Evolutionary conservation across 2,329 filamentous ascomycete species (phyloP).

Genomic region (Sporothrix brunneoviolacea): DNA sequence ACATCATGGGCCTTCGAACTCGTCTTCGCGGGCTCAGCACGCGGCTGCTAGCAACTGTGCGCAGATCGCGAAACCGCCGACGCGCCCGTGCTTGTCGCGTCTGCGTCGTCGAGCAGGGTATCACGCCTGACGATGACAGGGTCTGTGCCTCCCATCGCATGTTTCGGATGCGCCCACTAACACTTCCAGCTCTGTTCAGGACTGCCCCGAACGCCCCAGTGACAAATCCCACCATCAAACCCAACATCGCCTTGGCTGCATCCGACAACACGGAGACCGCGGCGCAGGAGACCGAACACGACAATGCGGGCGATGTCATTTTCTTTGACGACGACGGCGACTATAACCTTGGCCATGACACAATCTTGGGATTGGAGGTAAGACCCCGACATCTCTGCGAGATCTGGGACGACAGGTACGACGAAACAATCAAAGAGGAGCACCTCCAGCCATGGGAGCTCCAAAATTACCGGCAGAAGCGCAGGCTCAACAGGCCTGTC

Average conservation of each 20-base stretch:
- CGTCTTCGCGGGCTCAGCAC: neutral
- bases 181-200: neutral
- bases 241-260: no score
- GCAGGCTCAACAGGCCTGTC: neutral
- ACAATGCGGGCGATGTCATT: no score
- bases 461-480: neutral
- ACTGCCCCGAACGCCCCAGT: conserved; percentile 4
- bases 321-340: no score
- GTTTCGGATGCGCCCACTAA: neutral
- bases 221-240: neutral
- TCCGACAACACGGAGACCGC: no score
- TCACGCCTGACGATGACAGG: neutral
- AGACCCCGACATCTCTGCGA: no score
- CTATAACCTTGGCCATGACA: no score
- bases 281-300: no score
- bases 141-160: conserved; percentile 19
- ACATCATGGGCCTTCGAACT: neutral
- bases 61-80: neutral
- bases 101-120: neutral
- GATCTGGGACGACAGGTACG: no score
- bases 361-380: no score
- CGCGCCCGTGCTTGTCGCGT: neutral
- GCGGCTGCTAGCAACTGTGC: neutral
- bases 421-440: no score
- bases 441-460: no score